Percentiles rank a stretch among this genome's conserved stretches.
phyloP scores from a whole-genome alignment of 345 rosid species.

The Sapria himalayana region DNA sequence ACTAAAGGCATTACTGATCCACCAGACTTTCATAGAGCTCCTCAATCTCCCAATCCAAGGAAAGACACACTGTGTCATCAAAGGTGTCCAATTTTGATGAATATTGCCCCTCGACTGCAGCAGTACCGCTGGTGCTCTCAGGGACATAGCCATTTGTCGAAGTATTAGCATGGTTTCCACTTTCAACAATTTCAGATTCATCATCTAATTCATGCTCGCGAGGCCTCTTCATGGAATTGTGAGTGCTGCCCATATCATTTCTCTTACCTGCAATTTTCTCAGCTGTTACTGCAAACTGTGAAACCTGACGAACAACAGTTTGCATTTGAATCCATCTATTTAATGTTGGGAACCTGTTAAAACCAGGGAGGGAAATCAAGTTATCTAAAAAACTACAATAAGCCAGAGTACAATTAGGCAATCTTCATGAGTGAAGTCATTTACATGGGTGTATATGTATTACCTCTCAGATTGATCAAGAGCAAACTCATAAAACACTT shows the following conservation, averaged over 20 bases:
- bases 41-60: conserved; percentile 87
- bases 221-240: conserved; percentile 50
- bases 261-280: conserved; percentile 26
- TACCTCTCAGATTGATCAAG: conserved; percentile 99
- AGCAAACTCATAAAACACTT: conserved; percentile 78
- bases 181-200: conserved; percentile 59
- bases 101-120: conserved; percentile 15
- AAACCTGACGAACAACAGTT: conserved; percentile 85
- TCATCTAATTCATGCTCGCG: conserved; percentile 58
- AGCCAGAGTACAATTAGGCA: conserved; percentile 8
- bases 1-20: conserved; percentile 27
- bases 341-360: conserved; percentile 66
- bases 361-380: too few relatives aligned
- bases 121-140: conserved; percentile 22
- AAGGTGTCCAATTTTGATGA: conserved; percentile 20
- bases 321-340: conserved; percentile 99
- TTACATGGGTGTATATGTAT: conserved; percentile 6
- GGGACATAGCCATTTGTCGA: conserved; percentile 19
- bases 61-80: conserved; percentile 57
- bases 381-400: conserved; percentile 5
- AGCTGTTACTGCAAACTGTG: conserved; percentile 70
- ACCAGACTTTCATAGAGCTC: conserved; percentile 80
- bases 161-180: conserved; percentile 16
- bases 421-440: conserved; percentile 2
- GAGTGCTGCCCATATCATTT: conserved; percentile 29